Conservation (phyloP, 1,284 basidiomycete species). For the Leccinum pachyderme region DNA sequence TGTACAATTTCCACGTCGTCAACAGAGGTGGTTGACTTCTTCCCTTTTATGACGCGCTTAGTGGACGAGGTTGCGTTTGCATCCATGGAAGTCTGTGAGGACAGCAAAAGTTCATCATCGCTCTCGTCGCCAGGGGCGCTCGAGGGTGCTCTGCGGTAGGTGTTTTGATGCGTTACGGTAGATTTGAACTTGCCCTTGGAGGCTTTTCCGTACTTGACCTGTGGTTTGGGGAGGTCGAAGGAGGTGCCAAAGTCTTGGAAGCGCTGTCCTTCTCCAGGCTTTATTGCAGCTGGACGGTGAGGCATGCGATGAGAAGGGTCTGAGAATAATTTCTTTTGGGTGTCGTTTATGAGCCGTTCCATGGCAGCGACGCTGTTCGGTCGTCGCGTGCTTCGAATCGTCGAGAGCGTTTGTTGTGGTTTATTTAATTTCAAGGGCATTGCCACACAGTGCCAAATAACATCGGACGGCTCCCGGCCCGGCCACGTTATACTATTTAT, state of each 20-base stretch:
- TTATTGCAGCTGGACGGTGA: conserved; percentile 25
- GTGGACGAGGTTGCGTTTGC: conserved; percentile 9
- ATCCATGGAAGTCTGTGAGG: conserved; percentile 25
- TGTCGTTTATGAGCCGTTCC: conserved; percentile 19
- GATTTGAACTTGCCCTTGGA: conserved; percentile 16
- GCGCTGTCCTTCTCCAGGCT: conserved; percentile 28
- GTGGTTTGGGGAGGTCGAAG: conserved; percentile 11
- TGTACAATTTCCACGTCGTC: conserved; percentile 13
- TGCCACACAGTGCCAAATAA: conserved; percentile 27
- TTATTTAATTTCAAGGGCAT: conserved; percentile 27
- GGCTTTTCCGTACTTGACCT: background rate
- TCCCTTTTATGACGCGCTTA: conserved; percentile 15
- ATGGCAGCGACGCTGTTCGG: conserved; percentile 12
- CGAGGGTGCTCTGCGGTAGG: background rate
- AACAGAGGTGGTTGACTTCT: background rate
- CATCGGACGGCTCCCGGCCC: background rate
- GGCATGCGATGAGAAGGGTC: conserved; percentile 27
- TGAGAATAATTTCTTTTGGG: conserved; percentile 4
- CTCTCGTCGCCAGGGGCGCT: conserved; percentile 19
- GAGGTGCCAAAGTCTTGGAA: conserved; percentile 29
- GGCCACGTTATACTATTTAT: background rate
- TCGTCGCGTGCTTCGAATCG: conserved; percentile 5
- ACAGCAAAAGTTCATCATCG: conserved; percentile 32
- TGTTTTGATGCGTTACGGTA: background rate
- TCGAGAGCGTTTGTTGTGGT: conserved; percentile 29